Evolutionary conservation across 768 basidiomycete species (phyloP), one percentile per base, ranked within the genome.

Genomic region (Cystofilobasidium ferigula): DNA sequence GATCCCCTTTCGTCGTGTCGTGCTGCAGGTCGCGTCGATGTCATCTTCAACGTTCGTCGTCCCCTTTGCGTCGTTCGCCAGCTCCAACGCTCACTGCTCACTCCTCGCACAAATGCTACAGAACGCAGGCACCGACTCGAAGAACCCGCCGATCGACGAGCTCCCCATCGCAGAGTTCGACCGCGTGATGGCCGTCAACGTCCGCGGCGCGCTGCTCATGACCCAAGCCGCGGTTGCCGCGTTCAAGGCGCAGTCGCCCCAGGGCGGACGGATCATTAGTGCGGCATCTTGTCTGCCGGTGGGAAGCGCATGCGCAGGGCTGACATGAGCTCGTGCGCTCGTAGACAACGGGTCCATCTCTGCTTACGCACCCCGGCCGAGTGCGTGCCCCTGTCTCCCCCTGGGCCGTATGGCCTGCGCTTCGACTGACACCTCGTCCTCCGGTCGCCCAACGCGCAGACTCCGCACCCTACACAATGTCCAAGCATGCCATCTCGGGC

Each of bases 401-500:
- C 43, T n/a, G n/a, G n/a, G n/a, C n/a, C n/a, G 7, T 36, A 2
- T 45, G 32, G 36, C 47, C 35, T 34, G 28, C 40, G 24, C 48
- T 59, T 34, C 26, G 14, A 22, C 3, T 6, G 5, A 26, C 43
- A 3, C 12, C 35, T 45, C 14, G 1, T 24, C 40, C 26, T 58
- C 34, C 8, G 16, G n/a, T 28, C 2, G 2, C 30, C 57, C 34
- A 36, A 32, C 20, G 12, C 16, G 0, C 61, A 77, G 75, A 77
- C 68, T 76, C 76, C 6, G 72, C 75, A 2, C 70, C 88, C 0
- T 92, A 92, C 74, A 85, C 86, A 0, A 78, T 82, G 60, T 85
- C 87, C 16, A 93, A 92, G 75, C 88, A 90, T 72, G 89, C 86
- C 9, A 83, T 91, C 53, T 73, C 78, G 0, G 89, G 89, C 0